phyloP scores from a whole-genome alignment of 23 red algal genomes.

The Gracilaria domingensis region DNA sequence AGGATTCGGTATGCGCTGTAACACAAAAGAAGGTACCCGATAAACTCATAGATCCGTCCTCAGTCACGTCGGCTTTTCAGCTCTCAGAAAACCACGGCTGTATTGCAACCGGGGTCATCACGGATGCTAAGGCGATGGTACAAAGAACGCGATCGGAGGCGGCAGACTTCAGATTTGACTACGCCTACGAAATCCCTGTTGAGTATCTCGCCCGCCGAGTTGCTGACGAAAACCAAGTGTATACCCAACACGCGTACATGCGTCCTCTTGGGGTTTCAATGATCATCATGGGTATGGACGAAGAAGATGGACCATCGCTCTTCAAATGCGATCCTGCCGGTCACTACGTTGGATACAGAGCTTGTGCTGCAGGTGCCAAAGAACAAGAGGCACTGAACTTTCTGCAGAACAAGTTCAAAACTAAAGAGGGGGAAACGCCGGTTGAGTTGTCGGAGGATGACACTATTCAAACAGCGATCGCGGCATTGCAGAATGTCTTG shows the following conservation, averaged over 20 bases:
- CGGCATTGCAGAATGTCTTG: constrained; percentile 86
- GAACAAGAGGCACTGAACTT: constrained; percentile 95
- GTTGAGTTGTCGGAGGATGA: constrained; percentile 81
- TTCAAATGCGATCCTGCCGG: constrained; percentile 98
- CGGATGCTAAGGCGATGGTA: constrained; percentile 88
- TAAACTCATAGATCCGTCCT: constrained; percentile 95
- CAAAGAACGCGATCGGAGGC: constrained; percentile 88
- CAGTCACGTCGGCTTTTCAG: constrained; percentile 79
- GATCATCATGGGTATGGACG: constrained; percentile 95
- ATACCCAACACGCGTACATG: constrained; percentile 99
- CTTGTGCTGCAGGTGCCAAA: constrained; percentile 92
- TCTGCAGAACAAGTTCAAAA: constrained; percentile 94
- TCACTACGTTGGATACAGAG: constrained; percentile 94
- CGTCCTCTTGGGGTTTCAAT: constrained; percentile 91
- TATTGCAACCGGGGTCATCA: constrained; percentile 83
- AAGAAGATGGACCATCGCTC: constrained; percentile 89
- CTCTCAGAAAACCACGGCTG: constrained; percentile 94
- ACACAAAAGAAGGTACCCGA: constrained; percentile 97
- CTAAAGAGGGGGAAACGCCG: constrained; percentile 44
- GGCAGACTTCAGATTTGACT: constrained; percentile 90
- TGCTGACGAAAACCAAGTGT: constrained; percentile 96
- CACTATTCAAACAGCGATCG: constrained; percentile 86
- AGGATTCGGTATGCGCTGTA: constrained; percentile 86
- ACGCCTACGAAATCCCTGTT: constrained; percentile 96
- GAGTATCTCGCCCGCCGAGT: constrained; percentile 88